phyloP scores from a whole-genome alignment of 1,284 basidiomycete genomes.

The Volvariella surrecta region DNA sequence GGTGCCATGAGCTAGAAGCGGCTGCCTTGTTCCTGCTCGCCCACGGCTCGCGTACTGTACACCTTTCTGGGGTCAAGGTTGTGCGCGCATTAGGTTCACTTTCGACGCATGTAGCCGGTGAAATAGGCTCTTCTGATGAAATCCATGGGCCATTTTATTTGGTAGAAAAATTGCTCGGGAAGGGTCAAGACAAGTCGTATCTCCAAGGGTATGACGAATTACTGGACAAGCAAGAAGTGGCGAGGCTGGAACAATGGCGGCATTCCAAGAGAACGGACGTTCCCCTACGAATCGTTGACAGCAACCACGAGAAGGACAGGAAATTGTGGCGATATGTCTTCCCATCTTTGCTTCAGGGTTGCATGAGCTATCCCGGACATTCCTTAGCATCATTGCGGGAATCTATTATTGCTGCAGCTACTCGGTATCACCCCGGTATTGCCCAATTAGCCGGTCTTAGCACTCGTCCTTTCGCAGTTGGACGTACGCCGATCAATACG shows the following conservation, averaged over 20 bases:
- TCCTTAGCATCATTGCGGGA: slow-evolving; percentile 48
- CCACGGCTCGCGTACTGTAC: slow-evolving; percentile 43
- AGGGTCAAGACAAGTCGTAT: slow-evolving; percentile 30
- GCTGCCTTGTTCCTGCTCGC: slow-evolving; percentile 78
- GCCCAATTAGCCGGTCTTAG: slow-evolving; percentile 60
- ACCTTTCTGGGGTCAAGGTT: slow-evolving; percentile 50
- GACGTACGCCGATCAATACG: slow-evolving; percentile 24
- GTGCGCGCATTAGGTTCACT: slow-evolving; percentile 44
- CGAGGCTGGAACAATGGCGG: slow-evolving; percentile 56
- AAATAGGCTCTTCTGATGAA: slow-evolving; percentile 17
- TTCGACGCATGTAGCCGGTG: slow-evolving; percentile 27
- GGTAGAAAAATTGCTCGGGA: slow-evolving; percentile 43
- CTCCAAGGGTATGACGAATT: slow-evolving; percentile 61
- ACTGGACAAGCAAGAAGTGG: slow-evolving; percentile 48
- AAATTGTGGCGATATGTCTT: slow-evolving; percentile 67
- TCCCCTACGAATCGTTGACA: slow-evolving; percentile 58
- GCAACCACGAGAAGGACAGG: slow-evolving; percentile 53
- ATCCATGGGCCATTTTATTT: slow-evolving; percentile 24
- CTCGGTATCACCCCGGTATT: slow-evolving; percentile 61
- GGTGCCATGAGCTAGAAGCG: slow-evolving; percentile 58
- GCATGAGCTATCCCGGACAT: slow-evolving; percentile 37
- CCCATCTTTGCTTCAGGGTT: slow-evolving; percentile 50
- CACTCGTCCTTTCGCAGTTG: slow-evolving; percentile 36
- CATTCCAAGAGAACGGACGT: slow-evolving; percentile 43
- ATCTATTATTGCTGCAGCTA: slow-evolving; percentile 53